These are phyloP conservation scores for Dunaliella sp. DNA, from an alignment of 139 green algal species.

Conservation along the genomic window DNA sequence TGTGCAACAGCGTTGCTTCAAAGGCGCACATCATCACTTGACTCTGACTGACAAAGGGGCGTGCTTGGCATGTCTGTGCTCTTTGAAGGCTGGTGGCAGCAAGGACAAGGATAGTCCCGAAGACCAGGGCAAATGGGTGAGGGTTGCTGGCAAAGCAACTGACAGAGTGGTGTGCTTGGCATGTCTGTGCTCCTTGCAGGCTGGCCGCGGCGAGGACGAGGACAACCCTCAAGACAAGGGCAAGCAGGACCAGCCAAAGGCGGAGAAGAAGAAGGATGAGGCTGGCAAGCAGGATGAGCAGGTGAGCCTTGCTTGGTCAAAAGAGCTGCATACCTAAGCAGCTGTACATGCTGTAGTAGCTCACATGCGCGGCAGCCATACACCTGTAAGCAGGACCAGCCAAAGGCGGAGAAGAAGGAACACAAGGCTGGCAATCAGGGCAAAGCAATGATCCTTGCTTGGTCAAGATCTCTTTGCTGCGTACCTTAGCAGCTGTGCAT, in stretches of 20 bases:
- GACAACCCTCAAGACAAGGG: constrained; percentile 32
- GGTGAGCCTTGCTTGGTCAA: no score
- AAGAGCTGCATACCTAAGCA: no score
- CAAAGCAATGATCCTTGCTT: constrained; percentile 34
- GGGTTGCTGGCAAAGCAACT: no score
- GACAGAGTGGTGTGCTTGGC: background rate
- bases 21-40: no score
- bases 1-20: no score
- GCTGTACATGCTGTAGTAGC: no score
- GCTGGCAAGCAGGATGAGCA: constrained; percentile 43
- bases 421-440: constrained; percentile 42
- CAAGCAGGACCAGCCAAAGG: constrained; percentile 18
- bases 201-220: constrained; percentile 53
- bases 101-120: constrained; percentile 49
- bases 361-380: no score
- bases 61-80: background rate
- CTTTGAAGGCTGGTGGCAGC: constrained; percentile 37
- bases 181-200: background rate
- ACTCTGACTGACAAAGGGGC: no score
- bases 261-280: constrained; percentile 45
- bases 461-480: no score
- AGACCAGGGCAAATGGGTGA: constrained; percentile 10
- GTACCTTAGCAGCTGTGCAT: no score
- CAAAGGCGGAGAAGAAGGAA: constrained; percentile 35
- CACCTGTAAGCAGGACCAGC: constrained; percentile 19